These are phyloP conservation scores for Cutaneotrichosporon sp. DNA, from an alignment of 1,284 basidiomycete genomes.

Conservation along the genomic window DNA sequence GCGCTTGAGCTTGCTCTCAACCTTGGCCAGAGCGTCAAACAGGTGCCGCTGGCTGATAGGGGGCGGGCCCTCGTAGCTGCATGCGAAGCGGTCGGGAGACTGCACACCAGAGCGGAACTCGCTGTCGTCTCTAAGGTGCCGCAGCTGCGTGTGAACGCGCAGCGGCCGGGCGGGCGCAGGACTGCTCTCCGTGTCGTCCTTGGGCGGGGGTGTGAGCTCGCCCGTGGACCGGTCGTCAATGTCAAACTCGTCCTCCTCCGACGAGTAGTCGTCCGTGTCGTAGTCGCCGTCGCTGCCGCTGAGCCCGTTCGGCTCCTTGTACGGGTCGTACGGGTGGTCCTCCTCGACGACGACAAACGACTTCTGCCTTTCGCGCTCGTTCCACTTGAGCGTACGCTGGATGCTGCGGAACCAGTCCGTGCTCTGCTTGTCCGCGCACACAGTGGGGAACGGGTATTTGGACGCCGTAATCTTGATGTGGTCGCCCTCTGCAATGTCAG, in stretches of 20 bases:
- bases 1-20: slow-evolving; percentile 17
- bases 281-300: slow-evolving; percentile 56
- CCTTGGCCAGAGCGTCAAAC: slow-evolving; percentile 37
- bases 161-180: not conserved
- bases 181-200: slow-evolving; percentile 4
- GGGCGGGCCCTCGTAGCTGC: slow-evolving; percentile 62
- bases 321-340: slow-evolving; percentile 45
- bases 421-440: slow-evolving; percentile 95
- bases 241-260: slow-evolving; percentile 74
- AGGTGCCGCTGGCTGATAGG: slow-evolving; percentile 57
- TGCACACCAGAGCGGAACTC: slow-evolving; percentile 59
- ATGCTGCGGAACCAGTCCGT: slow-evolving; percentile 99
- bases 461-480: slow-evolving; percentile 99
- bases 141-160: not conserved
- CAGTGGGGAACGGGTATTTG: slow-evolving; percentile 97
- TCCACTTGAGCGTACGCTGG: slow-evolving; percentile 94
- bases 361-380: slow-evolving; percentile 95
- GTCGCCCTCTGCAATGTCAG: slow-evolving; percentile 67
- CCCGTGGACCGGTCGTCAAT: slow-evolving; percentile 72
- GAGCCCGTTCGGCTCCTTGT: slow-evolving; percentile 9
- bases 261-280: slow-evolving; percentile 58
- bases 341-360: slow-evolving; percentile 98
- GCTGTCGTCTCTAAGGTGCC: not conserved
- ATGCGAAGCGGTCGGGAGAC: slow-evolving; percentile 73
- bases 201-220: slow-evolving; percentile 29